These are phyloP conservation scores for Mortierella sp. DNA, from an alignment of 371 early-diverging fungal species.

Conservation along the genomic window DNA sequence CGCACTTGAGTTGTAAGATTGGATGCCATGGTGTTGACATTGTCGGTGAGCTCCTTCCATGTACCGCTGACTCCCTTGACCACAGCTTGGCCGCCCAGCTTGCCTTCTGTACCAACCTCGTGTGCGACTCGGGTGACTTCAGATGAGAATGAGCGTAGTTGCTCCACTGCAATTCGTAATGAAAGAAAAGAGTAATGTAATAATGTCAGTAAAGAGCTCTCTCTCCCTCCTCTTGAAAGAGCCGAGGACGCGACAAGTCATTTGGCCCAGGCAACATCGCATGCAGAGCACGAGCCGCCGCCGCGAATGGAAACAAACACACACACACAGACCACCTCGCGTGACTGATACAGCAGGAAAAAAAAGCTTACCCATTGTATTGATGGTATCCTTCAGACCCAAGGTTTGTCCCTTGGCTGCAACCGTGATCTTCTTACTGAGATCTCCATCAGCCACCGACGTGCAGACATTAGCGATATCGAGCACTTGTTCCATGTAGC, in stretches of 20 bases:
- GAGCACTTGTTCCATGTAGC: constrained; percentile 76
- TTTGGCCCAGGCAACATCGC: no score
- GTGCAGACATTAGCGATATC: constrained; percentile 73
- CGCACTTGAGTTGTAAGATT: constrained; percentile 70
- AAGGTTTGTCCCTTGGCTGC: constrained; percentile 67
- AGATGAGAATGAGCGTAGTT: constrained; percentile 57
- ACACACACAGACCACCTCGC: not conserved
- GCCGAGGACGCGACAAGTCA: no score
- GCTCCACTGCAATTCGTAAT: constrained; percentile 49
- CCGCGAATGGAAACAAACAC: not conserved
- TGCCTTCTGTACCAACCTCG: constrained; percentile 64
- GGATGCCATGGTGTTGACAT: constrained; percentile 66
- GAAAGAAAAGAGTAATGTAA: not conserved
- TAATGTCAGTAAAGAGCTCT: not conserved
- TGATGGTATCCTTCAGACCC: constrained; percentile 76
- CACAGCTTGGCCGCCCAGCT: constrained; percentile 60
- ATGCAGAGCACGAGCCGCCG: no score
- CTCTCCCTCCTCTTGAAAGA: not conserved
- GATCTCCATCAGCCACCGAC: constrained; percentile 78
- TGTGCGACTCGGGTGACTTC: constrained; percentile 68
- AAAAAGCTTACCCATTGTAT: constrained; percentile 70
- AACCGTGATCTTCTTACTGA: constrained; percentile 73
- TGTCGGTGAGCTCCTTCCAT: constrained; percentile 64
- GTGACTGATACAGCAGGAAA: not conserved
- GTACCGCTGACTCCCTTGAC: constrained; percentile 64